Evolutionary conservation across 495 filamentous ascomycete species (phyloP).

Genomic region (Penicilliopsis zonata): DNA sequence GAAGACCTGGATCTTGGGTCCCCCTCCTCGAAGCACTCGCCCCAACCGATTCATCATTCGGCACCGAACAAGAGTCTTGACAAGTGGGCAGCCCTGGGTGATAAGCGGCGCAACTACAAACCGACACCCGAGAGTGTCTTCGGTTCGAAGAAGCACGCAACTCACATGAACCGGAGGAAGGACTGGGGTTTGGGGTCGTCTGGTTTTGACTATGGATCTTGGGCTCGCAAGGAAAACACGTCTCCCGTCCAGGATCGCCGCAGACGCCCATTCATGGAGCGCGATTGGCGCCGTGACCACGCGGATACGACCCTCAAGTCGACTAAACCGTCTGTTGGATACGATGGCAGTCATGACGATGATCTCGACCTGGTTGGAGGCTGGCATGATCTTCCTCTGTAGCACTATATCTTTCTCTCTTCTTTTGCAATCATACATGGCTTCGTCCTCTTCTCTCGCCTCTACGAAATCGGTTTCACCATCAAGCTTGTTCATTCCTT

Average conservation of each 20-base stretch:
- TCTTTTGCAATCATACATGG: too few relatives aligned
- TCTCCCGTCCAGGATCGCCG: constrained; percentile 20
- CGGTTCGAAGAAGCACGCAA: constrained; percentile 25
- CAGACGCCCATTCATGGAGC: constrained; percentile 30
- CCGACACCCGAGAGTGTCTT: constrained; percentile 29
- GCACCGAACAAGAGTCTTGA: constrained; percentile 50
- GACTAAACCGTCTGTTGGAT: constrained; percentile 13
- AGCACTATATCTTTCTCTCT: too few relatives aligned
- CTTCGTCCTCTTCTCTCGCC: too few relatives aligned
- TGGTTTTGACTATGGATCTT: constrained; percentile 35
- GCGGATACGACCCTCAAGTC: constrained; percentile 19
- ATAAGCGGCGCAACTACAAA: constrained; percentile 59
- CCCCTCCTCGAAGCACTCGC: constrained; percentile 51
- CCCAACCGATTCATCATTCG: constrained; percentile 37
- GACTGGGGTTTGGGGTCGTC: constrained; percentile 44
- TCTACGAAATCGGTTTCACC: too few relatives aligned
- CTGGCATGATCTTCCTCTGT: constrained; percentile 56
- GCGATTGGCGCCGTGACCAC: constrained; percentile 55
- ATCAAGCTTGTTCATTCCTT: too few relatives aligned
- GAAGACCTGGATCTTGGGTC: constrained; percentile 20
- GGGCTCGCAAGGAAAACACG: constrained; percentile 41
- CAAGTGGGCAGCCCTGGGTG: constrained; percentile 80
- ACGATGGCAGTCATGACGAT: constrained; percentile 50
- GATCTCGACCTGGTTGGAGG: constrained; percentile 86
- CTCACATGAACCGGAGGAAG: constrained; percentile 30